These are phyloP conservation scores for Suhomyces coccinellae DNA, from an alignment of 1,139 yeast genomes.

Conservation along the genomic window DNA sequence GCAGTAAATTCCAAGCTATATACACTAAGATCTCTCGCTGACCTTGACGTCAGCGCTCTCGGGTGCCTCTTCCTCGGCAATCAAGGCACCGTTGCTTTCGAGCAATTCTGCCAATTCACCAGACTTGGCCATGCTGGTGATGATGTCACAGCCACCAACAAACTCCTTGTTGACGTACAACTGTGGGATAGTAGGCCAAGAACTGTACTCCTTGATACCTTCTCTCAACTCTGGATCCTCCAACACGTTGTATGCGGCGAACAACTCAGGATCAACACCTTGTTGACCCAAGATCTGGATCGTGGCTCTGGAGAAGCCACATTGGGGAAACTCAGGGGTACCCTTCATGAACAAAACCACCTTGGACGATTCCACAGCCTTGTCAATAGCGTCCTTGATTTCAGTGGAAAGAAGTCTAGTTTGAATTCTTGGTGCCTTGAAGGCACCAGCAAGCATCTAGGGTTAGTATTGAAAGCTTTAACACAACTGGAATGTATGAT, in stretches of 20 bases:
- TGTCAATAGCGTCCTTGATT: constrained; percentile 77
- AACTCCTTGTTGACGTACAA: constrained; percentile 76
- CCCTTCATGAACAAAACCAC: constrained; percentile 96
- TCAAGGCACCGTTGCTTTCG: constrained; percentile 75
- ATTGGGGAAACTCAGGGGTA: constrained; percentile 96
- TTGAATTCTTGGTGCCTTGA: constrained; percentile 10
- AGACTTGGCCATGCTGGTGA: constrained; percentile 84
- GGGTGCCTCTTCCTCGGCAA: constrained; percentile 56
- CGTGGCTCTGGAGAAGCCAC: constrained; percentile 96
- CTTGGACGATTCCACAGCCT: constrained; percentile 84
- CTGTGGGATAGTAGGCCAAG: constrained; percentile 93
- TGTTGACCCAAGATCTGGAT: constrained; percentile 92
- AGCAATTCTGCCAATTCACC: constrained; percentile 90
- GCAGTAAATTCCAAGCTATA: constrained; percentile 1
- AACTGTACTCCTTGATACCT: constrained; percentile 92
- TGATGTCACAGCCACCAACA: constrained; percentile 96
- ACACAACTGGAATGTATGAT: neutral
- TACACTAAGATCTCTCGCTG: constrained; percentile 29
- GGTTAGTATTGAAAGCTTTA: constrained; percentile 8
- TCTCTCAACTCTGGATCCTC: constrained; percentile 91
- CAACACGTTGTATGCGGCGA: constrained; percentile 95
- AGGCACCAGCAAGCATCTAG: constrained; percentile 9
- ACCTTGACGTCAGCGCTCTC: constrained; percentile 42
- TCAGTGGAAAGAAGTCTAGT: constrained; percentile 70
- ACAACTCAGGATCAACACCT: constrained; percentile 94